Conservation (phyloP, 768 basidiomycete species). For the Russula abietina region DNA sequence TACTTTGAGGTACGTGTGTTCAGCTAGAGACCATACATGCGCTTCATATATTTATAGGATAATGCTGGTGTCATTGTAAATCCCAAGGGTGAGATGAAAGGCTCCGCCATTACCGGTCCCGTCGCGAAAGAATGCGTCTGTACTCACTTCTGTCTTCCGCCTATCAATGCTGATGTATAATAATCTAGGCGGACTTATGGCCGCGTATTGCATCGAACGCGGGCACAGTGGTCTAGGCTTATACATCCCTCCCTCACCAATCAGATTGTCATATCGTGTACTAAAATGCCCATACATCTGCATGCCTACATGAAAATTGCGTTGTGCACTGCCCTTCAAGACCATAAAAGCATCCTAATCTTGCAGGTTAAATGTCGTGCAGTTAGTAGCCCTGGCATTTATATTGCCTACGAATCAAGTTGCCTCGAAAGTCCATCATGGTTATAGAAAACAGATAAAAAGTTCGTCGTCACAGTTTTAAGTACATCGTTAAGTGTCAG, state of each 20-base stretch:
- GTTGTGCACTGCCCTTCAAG: neutral
- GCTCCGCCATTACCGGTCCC: conserved; percentile 91
- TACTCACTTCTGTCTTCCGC: conserved; percentile 25
- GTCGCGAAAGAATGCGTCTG: conserved; percentile 99
- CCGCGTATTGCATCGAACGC: conserved; percentile 99
- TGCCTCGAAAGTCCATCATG: neutral
- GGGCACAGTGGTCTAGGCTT: conserved; percentile 86
- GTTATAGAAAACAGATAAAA: neutral
- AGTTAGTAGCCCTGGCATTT: neutral
- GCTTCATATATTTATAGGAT: conserved; percentile 44
- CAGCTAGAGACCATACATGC: neutral
- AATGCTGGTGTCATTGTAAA: conserved; percentile 97
- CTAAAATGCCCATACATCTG: conserved; percentile 13
- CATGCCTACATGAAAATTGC: conserved; percentile 16
- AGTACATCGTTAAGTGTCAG: conserved; percentile 19
- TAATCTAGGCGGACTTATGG: conserved; percentile 85
- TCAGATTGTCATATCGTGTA: conserved; percentile 23
- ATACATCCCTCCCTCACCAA: conserved; percentile 19
- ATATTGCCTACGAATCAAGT: neutral
- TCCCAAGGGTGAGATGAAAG: conserved; percentile 99
- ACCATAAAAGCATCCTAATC: neutral
- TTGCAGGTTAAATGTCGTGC: neutral
- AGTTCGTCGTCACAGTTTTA: neutral
- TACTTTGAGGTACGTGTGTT: conserved; percentile 75
- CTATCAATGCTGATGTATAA: conserved; percentile 2